These are phyloP conservation scores for Malus asiatica DNA, from an alignment of 306 rosid genomes.

Conservation along the genomic window DNA sequence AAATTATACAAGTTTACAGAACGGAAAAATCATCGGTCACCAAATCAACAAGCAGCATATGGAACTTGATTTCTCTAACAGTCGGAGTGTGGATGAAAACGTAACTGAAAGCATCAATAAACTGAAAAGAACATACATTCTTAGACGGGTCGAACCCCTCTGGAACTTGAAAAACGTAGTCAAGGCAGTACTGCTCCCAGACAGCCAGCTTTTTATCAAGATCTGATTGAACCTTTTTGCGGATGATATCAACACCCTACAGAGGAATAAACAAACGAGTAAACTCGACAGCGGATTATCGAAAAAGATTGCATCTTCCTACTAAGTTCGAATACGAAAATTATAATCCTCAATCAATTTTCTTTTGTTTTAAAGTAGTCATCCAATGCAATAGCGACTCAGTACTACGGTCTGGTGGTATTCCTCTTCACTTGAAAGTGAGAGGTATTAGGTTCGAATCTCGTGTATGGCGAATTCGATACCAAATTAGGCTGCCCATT, in stretches of 20 bases:
- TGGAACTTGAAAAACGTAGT: slow-evolving; percentile 66
- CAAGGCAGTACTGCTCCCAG: slow-evolving; percentile 77
- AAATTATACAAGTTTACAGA: not conserved
- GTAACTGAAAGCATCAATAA: not conserved
- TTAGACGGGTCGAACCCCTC: slow-evolving; percentile 51
- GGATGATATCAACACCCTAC: slow-evolving; percentile 54
- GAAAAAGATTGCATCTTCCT: not conserved
- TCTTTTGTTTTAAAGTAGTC: not conserved
- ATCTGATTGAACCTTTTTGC: slow-evolving; percentile 40
- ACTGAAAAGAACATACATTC: slow-evolving; percentile 31
- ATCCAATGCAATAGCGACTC: not conserved
- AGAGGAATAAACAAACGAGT: not conserved
- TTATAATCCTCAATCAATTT: not conserved
- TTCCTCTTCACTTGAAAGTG: no score
- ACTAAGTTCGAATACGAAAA: not conserved
- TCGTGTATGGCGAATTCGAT: no score
- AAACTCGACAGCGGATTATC: not conserved
- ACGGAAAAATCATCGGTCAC: not conserved
- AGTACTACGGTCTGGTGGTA: no score
- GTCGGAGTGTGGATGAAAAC: not conserved
- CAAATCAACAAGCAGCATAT: not conserved
- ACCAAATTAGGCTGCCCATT: no score
- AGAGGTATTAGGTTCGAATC: no score
- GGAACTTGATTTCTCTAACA: not conserved
- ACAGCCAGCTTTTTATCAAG: slow-evolving; percentile 48